Base-by-base conservation (phyloP, 495 filamentous ascomycete genomes). In the Penicillium bialowiezense region DNA sequence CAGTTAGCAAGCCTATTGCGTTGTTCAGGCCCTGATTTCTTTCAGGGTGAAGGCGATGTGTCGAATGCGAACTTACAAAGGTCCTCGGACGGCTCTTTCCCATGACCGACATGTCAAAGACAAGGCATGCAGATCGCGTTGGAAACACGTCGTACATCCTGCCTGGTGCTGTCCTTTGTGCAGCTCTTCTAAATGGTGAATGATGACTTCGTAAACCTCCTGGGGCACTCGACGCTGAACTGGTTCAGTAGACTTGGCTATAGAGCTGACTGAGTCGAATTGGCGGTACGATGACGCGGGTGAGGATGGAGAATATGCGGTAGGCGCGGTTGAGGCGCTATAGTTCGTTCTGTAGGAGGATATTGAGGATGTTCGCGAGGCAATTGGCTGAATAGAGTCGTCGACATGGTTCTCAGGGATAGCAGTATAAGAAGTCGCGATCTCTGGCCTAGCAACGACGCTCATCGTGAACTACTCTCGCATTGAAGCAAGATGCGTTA, bases 131-230 rank as follows among this genome's bases (percentile, higher is more conserved):
- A 91, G 62, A 59, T 93, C 88, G 41, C 86, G 81, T 71, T 89
- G 84, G 66, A 84, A 89, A 67, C 89, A 91, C 52, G 86, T 88
- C 45, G 82, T 75, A 58, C 90, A 93, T 33, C 74, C 71, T 24
- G 58, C 60, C 51, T 70, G 71, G 23, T 62, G 59, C 14, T 63
- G 60, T 2, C 60, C 69, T 18, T 64, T 71, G 51, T 86, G 80
- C 33, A 81, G 43, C 6, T 55, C 50, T 35, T 77, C 69, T 12
- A 86, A 50, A 39, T 79, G 74, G 31, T 70, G 66, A 8, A 83
- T 50, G 23, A 86, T 79, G 37, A 70, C 76, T 44, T 81, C 72
- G 56, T 79, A 83, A 3, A 86, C 73, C 38, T 77, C 76, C n/a
- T 68, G 65, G 0, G 82, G 80, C 6, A 85, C 41, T 19, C 72